Base-by-base conservation (phyloP, 2,329 filamentous ascomycete species). In the Emmonsia crescens region DNA sequence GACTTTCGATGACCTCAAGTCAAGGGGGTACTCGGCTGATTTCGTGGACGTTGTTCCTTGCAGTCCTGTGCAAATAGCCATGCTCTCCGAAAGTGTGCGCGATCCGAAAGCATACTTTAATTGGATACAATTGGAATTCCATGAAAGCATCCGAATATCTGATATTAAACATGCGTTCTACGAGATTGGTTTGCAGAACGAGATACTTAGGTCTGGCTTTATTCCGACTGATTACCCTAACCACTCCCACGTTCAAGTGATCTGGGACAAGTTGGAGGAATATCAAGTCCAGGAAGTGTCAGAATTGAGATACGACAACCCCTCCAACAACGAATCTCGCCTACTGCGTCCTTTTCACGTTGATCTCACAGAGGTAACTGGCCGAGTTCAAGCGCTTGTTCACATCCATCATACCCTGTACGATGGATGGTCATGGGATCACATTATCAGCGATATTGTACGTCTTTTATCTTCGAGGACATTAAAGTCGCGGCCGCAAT, bases 401-500 rank as follows among this genome's bases (percentile, higher is more conserved):
- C 79, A 87, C 14, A 77, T 95, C 0, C 91, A 96, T 70, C 92
- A 96, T 73, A 85, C 89, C 0, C 72, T 95, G 0, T 96, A 96
- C 69, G 92, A 96, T 72, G 92, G 91, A n/a, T 96, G 92, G 92
- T 92, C 91, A 0, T 82, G 91, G 69, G 88, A 96, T 59, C 77
- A 93, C 36, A 74, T 95, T 0, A 70, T 89, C 16, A 76, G 81
- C 31, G 90, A 96, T 70, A 75, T 96, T 4, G 78, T 82, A 3
- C 69, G 68, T 0, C 66, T 88, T 1, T 68, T 88, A 69, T 62
- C 66, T 21, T 71, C 70, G 8, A 60, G 68, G 2, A n/a, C 67
- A 0, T 44, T 70, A 16, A 65, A 64, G 0, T 49, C 67, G 0
- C 79, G 86, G 33, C 83, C 84, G 0, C 79, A 85, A 31, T 96